Percentiles rank a stretch among this genome's conserved stretches.
phyloP scores from a whole-genome alignment of 805 yeast genomes.

The Candida xiaguanensis region DNA sequence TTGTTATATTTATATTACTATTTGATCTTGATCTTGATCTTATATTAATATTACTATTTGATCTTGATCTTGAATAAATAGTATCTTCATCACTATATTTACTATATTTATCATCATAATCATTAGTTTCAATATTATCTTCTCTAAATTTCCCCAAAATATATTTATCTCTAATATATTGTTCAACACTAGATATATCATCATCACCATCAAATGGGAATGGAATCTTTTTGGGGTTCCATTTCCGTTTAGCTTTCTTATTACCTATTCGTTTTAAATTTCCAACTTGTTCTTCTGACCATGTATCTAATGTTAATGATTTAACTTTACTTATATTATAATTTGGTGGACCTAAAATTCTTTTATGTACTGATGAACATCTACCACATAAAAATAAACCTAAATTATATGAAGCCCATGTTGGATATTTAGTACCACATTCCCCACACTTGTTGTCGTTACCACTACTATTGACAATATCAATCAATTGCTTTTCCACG shows the following conservation, averaged over 20 bases:
- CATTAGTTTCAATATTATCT: slow-evolving; percentile 31
- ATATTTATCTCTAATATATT: slow-evolving; percentile 66
- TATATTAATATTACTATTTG: not conserved
- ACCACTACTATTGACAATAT: slow-evolving; percentile 52
- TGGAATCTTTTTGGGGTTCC: slow-evolving; percentile 68
- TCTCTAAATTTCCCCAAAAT: slow-evolving; percentile 55
- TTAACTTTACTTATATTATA: slow-evolving; percentile 55
- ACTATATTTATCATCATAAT: slow-evolving; percentile 27
- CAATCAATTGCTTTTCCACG: slow-evolving; percentile 51
- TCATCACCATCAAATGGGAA: slow-evolving; percentile 78
- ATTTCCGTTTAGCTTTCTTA: slow-evolving; percentile 50
- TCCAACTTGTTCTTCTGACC: slow-evolving; percentile 59
- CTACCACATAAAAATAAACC: slow-evolving; percentile 81
- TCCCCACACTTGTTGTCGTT: slow-evolving; percentile 78
- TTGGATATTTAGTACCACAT: slow-evolving; percentile 66
- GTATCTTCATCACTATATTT: slow-evolving; percentile 18
- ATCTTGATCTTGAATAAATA: slow-evolving; percentile 1
- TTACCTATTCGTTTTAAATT: slow-evolving; percentile 52
- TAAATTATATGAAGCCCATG: slow-evolving; percentile 47
- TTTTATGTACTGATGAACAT: slow-evolving; percentile 76
- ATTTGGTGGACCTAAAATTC: slow-evolving; percentile 50
- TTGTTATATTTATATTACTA: slow-evolving; percentile 8
- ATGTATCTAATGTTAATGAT: slow-evolving; percentile 67
- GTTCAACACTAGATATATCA: slow-evolving; percentile 49
- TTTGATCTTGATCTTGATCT: slow-evolving; percentile 20